Evolutionary conservation across 805 yeast species (phyloP).

Genomic region (Ogataea parapolymorpha): DNA sequence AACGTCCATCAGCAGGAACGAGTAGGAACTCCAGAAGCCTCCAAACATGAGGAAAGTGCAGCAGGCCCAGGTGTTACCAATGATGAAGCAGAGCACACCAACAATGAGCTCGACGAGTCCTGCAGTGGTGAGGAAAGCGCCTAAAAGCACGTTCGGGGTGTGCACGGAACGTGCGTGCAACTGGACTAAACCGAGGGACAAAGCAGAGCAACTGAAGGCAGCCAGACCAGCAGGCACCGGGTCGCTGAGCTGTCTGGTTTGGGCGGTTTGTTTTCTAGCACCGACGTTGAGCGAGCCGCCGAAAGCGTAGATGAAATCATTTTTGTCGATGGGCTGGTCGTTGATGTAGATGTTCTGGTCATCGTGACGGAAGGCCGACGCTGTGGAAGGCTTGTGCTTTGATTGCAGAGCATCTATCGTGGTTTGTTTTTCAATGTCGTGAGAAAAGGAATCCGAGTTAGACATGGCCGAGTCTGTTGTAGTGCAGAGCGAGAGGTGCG

Average conservation of each 20-base stretch:
- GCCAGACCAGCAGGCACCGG: constrained; percentile 55
- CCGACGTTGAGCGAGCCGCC: constrained; percentile 55
- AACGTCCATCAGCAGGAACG: constrained; percentile 41
- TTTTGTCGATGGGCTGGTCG: constrained; percentile 42
- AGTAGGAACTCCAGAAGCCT: constrained; percentile 52
- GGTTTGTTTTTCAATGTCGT: constrained; percentile 28
- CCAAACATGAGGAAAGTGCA: constrained; percentile 53
- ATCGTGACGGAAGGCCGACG: constrained; percentile 37
- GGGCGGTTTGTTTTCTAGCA: constrained; percentile 27
- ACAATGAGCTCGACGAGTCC: constrained; percentile 49
- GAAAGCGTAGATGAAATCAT: constrained; percentile 60
- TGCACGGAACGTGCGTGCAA: constrained; percentile 46
- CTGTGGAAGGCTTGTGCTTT: constrained; percentile 11
- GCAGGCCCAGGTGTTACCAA: constrained; percentile 56
- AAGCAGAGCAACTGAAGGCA: constrained; percentile 45
- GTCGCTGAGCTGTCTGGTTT: constrained; percentile 34
- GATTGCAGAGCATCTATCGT: constrained; percentile 9
- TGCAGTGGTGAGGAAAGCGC: constrained; percentile 46
- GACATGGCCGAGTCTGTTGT: constrained; percentile 15
- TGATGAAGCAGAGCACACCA: constrained; percentile 48
- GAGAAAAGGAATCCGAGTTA: constrained; percentile 21
- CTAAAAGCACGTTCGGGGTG: constrained; percentile 41
- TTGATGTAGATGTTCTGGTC: constrained; percentile 41
- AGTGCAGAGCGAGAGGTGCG: neutral
- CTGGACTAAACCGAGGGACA: constrained; percentile 45